Evolutionary conservation across 139 green algal species (phyloP).

Genomic region (Chlamydomonas incerta): DNA sequence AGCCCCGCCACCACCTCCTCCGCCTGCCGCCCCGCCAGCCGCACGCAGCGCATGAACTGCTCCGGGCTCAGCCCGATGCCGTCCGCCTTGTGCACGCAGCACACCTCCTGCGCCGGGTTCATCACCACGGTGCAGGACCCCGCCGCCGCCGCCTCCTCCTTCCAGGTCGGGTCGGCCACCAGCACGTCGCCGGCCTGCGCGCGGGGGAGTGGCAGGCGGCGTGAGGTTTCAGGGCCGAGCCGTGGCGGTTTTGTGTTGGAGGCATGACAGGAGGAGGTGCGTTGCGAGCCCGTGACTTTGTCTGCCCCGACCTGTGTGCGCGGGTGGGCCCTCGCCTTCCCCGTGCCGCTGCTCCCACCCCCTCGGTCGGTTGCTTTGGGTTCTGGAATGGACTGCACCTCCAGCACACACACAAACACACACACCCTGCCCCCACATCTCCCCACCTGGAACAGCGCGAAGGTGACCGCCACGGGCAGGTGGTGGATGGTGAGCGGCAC

Average conservation of each 20-base stretch:
- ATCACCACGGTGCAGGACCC: constrained; percentile 50
- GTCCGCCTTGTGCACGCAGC: constrained; percentile 81
- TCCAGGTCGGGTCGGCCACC: constrained; percentile 80
- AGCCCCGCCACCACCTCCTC: constrained; percentile 62
- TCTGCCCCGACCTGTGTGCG: no score
- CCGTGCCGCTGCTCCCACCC: no score
- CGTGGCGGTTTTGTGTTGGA: background rate
- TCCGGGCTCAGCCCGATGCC: constrained; percentile 65
- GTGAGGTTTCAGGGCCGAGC: no score
- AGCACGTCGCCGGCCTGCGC: constrained; percentile 65
- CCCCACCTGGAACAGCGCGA: constrained; percentile 84
- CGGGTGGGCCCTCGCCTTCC: no score
- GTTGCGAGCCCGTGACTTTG: no score
- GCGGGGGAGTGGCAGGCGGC: background rate
- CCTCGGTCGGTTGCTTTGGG: no score
- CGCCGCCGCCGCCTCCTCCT: constrained; percentile 75
- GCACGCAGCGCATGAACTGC: constrained; percentile 58
- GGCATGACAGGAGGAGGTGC: no score
- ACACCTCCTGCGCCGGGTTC: constrained; percentile 73
- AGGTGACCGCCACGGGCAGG: constrained; percentile 84
- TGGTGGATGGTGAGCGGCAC: constrained; percentile 92
- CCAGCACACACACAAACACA: no score
- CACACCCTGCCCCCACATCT: no score
- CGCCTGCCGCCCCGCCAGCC: constrained; percentile 40
- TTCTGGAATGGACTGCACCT: no score